Evolutionary conservation across 495 filamentous ascomycete genomes (phyloP).

Genomic region (Xylaria bambusicola): DNA sequence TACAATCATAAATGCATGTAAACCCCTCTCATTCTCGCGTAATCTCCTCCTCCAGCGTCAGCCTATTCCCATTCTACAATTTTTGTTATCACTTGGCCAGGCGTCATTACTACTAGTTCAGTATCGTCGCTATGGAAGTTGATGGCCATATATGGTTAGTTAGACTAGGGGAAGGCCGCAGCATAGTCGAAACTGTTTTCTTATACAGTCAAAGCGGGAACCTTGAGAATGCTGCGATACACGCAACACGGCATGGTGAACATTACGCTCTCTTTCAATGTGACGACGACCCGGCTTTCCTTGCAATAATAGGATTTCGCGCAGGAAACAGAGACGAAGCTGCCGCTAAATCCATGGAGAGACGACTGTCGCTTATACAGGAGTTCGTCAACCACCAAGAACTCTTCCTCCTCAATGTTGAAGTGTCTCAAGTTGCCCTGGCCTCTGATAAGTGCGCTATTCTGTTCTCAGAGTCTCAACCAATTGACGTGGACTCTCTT

Average conservation of each 20-base stretch:
- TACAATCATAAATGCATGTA: too few species aligned
- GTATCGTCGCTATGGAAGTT: background rate
- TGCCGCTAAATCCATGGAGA: too few species aligned
- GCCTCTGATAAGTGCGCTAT: background rate
- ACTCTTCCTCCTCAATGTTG: slow-evolving; percentile 22
- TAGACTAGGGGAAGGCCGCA: slow-evolving; percentile 4
- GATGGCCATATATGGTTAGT: slow-evolving; percentile 7
- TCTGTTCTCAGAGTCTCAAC: background rate
- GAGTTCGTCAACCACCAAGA: slow-evolving; percentile 4
- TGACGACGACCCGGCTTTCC: slow-evolving; percentile 3
- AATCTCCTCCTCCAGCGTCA: background rate
- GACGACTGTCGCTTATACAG: background rate
- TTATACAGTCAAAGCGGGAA: background rate
- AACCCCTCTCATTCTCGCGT: background rate
- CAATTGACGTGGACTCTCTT: background rate
- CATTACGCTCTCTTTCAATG: slow-evolving; percentile 4
- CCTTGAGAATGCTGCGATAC: background rate
- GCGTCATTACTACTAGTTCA: background rate
- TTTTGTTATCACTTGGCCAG: background rate
- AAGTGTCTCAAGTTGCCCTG: slow-evolving; percentile 22
- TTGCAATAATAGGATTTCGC: background rate
- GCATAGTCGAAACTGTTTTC: slow-evolving; percentile 13
- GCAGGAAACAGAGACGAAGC: background rate
- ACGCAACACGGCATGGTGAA: background rate
- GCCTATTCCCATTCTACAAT: background rate